Evolutionary conservation across 129 eudicot species (phyloP), one percentile per base, ranked within the genome.

Genomic region (Solidago caesia): DNA sequence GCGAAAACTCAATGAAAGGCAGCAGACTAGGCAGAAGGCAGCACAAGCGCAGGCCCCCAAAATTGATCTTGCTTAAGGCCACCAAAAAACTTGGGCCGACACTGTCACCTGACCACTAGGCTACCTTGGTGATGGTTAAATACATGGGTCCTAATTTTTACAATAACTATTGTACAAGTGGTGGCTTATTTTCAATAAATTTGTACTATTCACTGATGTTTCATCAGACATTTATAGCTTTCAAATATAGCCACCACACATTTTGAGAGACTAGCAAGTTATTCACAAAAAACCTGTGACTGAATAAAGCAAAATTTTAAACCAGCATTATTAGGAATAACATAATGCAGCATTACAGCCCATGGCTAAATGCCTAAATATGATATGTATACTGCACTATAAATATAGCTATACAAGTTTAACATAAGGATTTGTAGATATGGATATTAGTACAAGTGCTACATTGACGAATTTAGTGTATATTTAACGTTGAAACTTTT

Each of bases 191-290:
- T 65, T 79, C 51, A 79, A 55, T 79, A 73, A 64, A 55, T 33
- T 44, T 78, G 72, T 78, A 78, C 82, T 64, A 70, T 45, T 60
- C 77, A 78, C 63, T 70, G 82, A 78, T 62, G 76, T 77, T 77
- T 70, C 69, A 12, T 52, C 71, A 51, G 43, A 79, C 52, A 64
- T 79, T 64, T 63, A 44, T 64, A 68, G 63, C 70, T 45, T 77
- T 60, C 49, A 77, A 60, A 65, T 55, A 51, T 42, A 75, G 64
- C 25, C 44, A 41, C 71, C 63, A 41, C 16, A 29, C 73, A 66
- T 67, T 76, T 67, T 56, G 7, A 33, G 21, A 45, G 55, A 59
- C 70, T 49, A 48, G 63, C 58, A 71, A 64, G 26, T 64, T 53
- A 43, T 52, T 27, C 73, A 62, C 14, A 64, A 33, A 51, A 39